Base-by-base conservation (phyloP, 2,329 filamentous ascomycete genomes). In the Onygenales sp. region DNA sequence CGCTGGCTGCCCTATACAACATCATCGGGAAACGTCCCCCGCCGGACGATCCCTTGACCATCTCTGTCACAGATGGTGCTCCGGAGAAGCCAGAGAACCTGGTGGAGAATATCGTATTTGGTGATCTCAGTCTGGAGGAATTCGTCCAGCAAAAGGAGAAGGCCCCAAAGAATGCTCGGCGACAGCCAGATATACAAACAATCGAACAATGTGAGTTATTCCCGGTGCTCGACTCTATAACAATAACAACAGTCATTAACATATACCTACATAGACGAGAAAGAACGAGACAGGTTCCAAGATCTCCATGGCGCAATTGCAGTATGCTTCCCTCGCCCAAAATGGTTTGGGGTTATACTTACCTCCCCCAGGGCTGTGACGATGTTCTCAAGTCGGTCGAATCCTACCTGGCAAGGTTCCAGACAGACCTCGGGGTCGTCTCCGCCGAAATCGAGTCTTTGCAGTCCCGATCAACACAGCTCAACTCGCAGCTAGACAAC, bases 361-460 rank as follows among this genome's bases (percentile, higher is more conserved):
- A 10, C 57, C 51, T 54, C 55, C 48, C 45, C 47, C 48, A 61
- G 66, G 87, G 89, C 50, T 98, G 92, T 72, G 93, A 98, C 70
- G 87, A 95, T 66, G 89, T 97, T 50, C 79, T 97, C 45, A 87
- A 85, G 69, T 95, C 91, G 0, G 93, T 98, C 52, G 92, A 98
- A 72, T 84, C 82, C 35, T 97, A 96, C 67, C 78, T 98, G 51
- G 87, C 87, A 39, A 92, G 85, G 68, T 98, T 98, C 66, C 90
- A 94, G 66, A 87, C 90, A 56, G 94, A 98, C 69, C 81, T 98
- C 9, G 92, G 89, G 7, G 82, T 84, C 11, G 93, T 98, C 10
- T 96, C 93, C 1, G 86, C 90, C 6, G 93, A 98, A 67, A 98
- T 98, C 50, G 93, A 98, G 71, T 90, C 85, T 2, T 74, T 98